Base-by-base conservation (phyloP, 2,329 filamentous ascomycete genomes). In the Nigrospora oryzae region DNA sequence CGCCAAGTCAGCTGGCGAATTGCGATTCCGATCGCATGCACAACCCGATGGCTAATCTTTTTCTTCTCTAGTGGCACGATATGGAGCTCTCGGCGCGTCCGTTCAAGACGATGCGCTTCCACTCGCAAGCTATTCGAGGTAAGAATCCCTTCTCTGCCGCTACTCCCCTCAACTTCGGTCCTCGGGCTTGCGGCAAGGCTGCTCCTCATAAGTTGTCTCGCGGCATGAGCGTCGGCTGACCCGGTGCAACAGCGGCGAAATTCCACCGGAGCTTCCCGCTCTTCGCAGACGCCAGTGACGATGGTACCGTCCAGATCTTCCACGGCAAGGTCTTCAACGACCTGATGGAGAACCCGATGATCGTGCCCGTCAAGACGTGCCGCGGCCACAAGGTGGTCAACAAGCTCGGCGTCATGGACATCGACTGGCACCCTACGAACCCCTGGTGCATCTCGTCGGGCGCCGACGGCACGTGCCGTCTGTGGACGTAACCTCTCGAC, bases 71-170 rank as follows among this genome's bases (percentile, higher is more conserved):
- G 23, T 98, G 93, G 93, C 93, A 97, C 68, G 93, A 98, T 67
- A 76, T 97, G 44, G 93, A 98, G 54, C 79, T 98, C 33, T 93
- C 88, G 1, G 83, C 79, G 51, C 81, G 88, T 41, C 93, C 93
- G 0, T 97, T 95, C 74, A 96, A 96, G 74, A 97, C 91, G 1
- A 83, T 98, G 68, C 81, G 93, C 42, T 98, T 97, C 71, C 93
- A 98, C 69, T 71, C 80, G 49, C 87, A 95, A 65, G 93, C 93
- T 38, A 95, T 98, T 57, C 81, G 94, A 40, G 23, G 23, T 28
- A 28, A 28, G 23, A 28, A 28, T 28, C 8, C 23, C 23, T 28
- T 28, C 23, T 28, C 23, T 6, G 19, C 6, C 8, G 4, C 7
- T 28, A 2, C 23, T 2, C 23, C 23, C 23, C 7, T 28, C 23